A percentile compares a stretch with the other conserved stretches of the same genome.
Evolutionary conservation across 257 asterid species (phyloP).

Genomic region (Capsicum chinense): DNA sequence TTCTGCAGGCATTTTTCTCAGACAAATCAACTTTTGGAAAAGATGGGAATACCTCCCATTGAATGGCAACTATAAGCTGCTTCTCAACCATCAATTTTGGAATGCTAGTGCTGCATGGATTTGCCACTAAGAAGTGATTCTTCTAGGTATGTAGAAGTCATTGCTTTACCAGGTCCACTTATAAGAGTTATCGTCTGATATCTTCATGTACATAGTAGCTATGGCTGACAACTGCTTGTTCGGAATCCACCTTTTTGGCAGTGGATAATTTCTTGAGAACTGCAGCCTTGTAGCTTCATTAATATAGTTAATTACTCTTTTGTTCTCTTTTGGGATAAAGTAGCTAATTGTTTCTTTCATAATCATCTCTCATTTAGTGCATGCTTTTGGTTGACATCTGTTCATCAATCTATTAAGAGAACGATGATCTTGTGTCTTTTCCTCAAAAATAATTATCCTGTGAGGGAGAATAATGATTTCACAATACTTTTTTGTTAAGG

Average conservation of each 20-base stretch:
- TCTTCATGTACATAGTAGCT: constrained; percentile 6
- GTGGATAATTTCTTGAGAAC: constrained; percentile 15
- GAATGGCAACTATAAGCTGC: constrained; percentile 77
- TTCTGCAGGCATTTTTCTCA: constrained; percentile 80
- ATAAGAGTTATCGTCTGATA: not conserved
- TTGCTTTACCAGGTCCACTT: not conserved
- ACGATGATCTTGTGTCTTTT: not conserved
- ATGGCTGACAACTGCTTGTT: constrained; percentile 15
- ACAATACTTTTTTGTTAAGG: constrained; percentile 1
- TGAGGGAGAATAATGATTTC: not conserved
- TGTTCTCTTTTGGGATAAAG: constrained; percentile 6
- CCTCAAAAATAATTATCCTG: constrained; percentile 7
- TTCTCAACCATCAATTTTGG: constrained; percentile 31
- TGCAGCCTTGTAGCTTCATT: not conserved
- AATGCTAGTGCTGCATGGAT: constrained; percentile 9
- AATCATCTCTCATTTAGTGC: constrained; percentile 13
- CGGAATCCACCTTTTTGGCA: not conserved
- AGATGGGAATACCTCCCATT: constrained; percentile 68
- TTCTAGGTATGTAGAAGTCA: constrained; percentile 14
- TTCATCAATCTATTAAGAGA: not conserved
- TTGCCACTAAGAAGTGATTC: constrained; percentile 25
- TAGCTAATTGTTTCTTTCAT: constrained; percentile 1
- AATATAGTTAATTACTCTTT: not conserved
- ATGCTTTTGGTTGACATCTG: constrained; percentile 17
- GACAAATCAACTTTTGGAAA: constrained; percentile 80